phyloP scores from a whole-genome alignment of 495 filamentous ascomycete species.

The Lasiosphaeria hispida region DNA sequence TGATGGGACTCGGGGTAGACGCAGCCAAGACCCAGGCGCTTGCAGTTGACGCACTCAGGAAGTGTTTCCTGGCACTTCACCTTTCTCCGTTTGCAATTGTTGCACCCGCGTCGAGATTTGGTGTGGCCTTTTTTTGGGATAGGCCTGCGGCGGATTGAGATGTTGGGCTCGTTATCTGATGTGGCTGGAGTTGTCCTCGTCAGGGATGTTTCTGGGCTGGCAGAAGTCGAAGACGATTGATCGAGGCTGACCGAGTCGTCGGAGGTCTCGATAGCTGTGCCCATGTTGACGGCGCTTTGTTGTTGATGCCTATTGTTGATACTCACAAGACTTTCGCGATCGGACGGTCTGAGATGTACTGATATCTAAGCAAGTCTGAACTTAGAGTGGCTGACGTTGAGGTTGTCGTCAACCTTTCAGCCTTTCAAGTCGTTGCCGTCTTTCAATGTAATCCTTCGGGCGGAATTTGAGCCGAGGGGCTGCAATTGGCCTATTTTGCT shows the following conservation, averaged over 20 bases:
- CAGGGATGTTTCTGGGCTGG: not conserved
- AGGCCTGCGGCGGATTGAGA: constrained; percentile 24
- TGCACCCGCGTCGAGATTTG: constrained; percentile 56
- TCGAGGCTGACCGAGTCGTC: no score
- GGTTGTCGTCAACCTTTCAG: not conserved
- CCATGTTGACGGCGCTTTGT: not conserved
- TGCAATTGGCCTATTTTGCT: not conserved
- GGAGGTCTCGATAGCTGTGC: no score
- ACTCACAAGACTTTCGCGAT: not conserved
- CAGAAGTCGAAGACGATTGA: no score
- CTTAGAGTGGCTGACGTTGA: constrained; percentile 2
- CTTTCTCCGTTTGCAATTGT: constrained; percentile 55
- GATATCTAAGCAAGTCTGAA: not conserved
- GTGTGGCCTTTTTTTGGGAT: constrained; percentile 47
- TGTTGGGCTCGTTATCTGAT: not conserved
- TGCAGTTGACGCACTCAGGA: constrained; percentile 53
- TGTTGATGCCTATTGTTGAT: not conserved
- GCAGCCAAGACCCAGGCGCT: constrained; percentile 48
- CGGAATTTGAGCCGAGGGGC: not conserved
- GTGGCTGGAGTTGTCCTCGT: not conserved
- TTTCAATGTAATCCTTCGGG: not conserved
- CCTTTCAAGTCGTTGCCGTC: not conserved
- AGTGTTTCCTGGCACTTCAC: constrained; percentile 56
- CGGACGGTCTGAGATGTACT: not conserved
- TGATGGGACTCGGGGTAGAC: constrained; percentile 40